Evolutionary conservation across 2,329 filamentous ascomycete genomes (phyloP), one percentile per base, ranked within the genome.

Genomic region (Fusarium siculi): DNA sequence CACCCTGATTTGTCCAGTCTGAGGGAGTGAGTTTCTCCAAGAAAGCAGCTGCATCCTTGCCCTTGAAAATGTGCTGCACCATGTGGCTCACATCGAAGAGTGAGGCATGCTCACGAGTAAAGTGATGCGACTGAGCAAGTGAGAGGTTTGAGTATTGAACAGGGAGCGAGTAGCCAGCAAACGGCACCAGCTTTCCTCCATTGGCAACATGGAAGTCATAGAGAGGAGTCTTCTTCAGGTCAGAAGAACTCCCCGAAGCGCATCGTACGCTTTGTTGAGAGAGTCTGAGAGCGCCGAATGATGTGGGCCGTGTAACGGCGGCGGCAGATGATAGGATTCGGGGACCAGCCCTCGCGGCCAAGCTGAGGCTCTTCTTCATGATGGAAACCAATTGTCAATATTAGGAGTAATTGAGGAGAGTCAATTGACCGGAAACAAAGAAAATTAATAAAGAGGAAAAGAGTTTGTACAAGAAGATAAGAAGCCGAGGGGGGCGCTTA

Each of bases 21-120:
- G 92, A 91, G 1, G 96, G 96, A 2, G 95, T 97, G 69, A 99
- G 86, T 74, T 86, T 91, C 85, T 97, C 91, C 40, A 99, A 89
- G 80, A 98, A 96, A 9, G 89, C 89, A 32, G 92, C 88, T 9
- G 94, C 95, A 39, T 93, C 93, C 11, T 94, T 90, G 0, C 96
- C 96, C 57, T 90, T 90, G 80, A 99, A 91, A 74, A 91, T 89
- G 82, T 97, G 95, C 85, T 97, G 95, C 72, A 92, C 95, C 96
- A 98, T 98, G 85, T 98, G 96, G 81, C 93, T 93, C 61, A 98
- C 96, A 82, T 99, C 96, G 80, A 99, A 99, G 73, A 99, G 85
- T 73, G 95, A 97, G 65, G 94, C 93, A 82, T 95, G 93, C 77
- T 91, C 88, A 61, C 96, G 91, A 21, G 96, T 98, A 88, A 96